Evolutionary conservation across 495 filamentous ascomycete genomes (phyloP), one percentile per base, ranked within the genome.

Genomic region (Clohesyomyces aquaticus): DNA sequence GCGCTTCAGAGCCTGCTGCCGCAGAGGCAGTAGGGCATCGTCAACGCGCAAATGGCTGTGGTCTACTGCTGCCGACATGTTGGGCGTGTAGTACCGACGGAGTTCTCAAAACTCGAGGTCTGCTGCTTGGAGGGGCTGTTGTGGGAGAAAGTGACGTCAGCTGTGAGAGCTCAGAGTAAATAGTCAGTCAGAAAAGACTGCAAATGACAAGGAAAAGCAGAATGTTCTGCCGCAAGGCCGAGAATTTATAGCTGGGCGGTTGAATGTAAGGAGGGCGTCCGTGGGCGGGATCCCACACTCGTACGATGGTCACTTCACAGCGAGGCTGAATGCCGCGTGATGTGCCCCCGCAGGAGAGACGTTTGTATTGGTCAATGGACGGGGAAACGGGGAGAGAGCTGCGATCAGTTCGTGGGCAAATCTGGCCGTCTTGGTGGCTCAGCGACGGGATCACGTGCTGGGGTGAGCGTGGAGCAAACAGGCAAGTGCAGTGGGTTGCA

Each of bases 271-370:
- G 53, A 43, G 38, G 54, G 41, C 41, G 54, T 26, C n/a, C 35
- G 19, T 3, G 21, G 32, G 29, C 0, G 14, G 25, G 42, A 25
- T 54, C 50, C 50, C 50, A 28, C 50, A 3, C 54, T 57, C 54
- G 54, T 57, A 57, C 27, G 54, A 57, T 43, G 26, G 26, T 57
- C 29, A 57, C 54, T 57, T 16, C 29, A 57, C 54, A 23, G n/a
- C 29, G 21, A 57, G 54, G 54, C 29, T 57, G 22, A 57, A 22
- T 22, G 54, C 29, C 54, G 54, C 54, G 29, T 57, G 54, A 57
- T 57, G 32, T 43, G 19, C 19, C n/a, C n/a, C n/a, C 18, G 54
- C 38, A 35, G 35, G 54, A 45, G 18, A 22, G 35, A 14, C 14
- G 14, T 38, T 38, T 38, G 32, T 38, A 38, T 38, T 38, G 32